A percentile compares a stretch with the other conserved stretches of the same genome.
These are phyloP conservation scores for Termitomyces sp. DNA, from an alignment of 768 basidiomycete species.

Conservation along the genomic window DNA sequence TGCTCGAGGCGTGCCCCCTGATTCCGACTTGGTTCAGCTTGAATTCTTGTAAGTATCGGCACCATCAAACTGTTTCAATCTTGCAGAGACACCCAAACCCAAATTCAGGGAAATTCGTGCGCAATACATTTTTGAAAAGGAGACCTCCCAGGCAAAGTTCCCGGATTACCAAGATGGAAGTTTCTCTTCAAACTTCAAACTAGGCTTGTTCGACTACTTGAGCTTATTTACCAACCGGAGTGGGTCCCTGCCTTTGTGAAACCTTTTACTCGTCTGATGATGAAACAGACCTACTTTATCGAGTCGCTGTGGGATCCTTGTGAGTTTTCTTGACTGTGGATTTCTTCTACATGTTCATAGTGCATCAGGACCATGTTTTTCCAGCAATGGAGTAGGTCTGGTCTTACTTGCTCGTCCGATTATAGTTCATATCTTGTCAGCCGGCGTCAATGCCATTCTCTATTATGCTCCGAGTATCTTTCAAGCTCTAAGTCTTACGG, in stretches of 20 bases:
- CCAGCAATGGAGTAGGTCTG: constrained; percentile 66
- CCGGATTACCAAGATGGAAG: constrained; percentile 63
- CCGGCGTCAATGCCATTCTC: constrained; percentile 67
- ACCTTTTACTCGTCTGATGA: background rate
- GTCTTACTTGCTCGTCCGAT: background rate
- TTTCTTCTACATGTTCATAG: background rate
- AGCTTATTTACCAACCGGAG: constrained; percentile 53
- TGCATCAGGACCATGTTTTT: constrained; percentile 61
- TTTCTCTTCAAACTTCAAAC: constrained; percentile 51
- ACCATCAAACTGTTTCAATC: background rate
- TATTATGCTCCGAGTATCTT: constrained; percentile 79
- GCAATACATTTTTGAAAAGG: constrained; percentile 69
- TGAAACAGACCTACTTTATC: constrained; percentile 47
- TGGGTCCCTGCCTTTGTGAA: constrained; percentile 10
- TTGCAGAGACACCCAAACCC: background rate
- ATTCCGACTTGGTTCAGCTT: constrained; percentile 63
- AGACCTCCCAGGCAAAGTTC: constrained; percentile 49
- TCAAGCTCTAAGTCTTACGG: constrained; percentile 49
- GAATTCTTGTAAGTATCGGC: constrained; percentile 54
- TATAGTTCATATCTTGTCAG: constrained; percentile 12
- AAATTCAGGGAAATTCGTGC: constrained; percentile 60
- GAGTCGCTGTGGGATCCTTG: constrained; percentile 58
- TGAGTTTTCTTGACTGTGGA: constrained; percentile 17
- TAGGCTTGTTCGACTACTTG: constrained; percentile 54
- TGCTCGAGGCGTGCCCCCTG: constrained; percentile 49